Evolutionary conservation across 306 rosid genomes (phyloP), one percentile per base, ranked within the genome.

Genomic region (Citrullus amarus): DNA sequence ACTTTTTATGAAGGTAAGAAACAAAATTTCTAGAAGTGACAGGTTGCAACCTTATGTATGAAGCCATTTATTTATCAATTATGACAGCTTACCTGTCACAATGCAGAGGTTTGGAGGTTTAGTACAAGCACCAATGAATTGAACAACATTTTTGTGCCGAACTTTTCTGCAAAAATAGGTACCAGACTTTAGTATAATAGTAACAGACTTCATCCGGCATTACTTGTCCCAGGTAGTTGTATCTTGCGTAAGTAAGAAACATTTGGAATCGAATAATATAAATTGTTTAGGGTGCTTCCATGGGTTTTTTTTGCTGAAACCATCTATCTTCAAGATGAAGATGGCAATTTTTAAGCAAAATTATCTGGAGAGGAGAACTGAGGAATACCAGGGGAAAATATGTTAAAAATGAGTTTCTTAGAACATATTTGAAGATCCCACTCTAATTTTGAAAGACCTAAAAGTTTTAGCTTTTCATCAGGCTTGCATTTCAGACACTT

Each of bases 91-190:
- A 96, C 99, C 97, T 8, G 98, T 96, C 85, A 96, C 97, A 73
- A 96, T 96, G 81, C 98, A 92, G 41, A 96, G 92, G 86, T 87
- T 92, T 82, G 98, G 97, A 76, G 92, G 91, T 76, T 73, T 88
- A 41, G 99, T 96, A 77, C 98, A 96, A 68, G 98, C 99, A 48
- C 99, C 99, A 9, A 96, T 90, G 87, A 96, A 96, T 85, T 96
- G 99, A 80, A 96, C 99, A 70, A 96, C 99, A 87, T 96, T 96
- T 89, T 96, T 96, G 87, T 96, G 99, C 75, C 96, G 93, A 80
- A 96, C 86, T 84, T 92, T 96, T 96, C 99, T 96, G 91, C 83
- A 82, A 86, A 76, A 78, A 30, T 28, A 78, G 43, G 74, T 46
- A 44, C 25, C 76, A 15, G 48, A 39, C 56, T 61, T 61, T 18